Evolutionary conservation across 1,139 yeast species (phyloP).

Genomic region (Candida albicans): DNA sequence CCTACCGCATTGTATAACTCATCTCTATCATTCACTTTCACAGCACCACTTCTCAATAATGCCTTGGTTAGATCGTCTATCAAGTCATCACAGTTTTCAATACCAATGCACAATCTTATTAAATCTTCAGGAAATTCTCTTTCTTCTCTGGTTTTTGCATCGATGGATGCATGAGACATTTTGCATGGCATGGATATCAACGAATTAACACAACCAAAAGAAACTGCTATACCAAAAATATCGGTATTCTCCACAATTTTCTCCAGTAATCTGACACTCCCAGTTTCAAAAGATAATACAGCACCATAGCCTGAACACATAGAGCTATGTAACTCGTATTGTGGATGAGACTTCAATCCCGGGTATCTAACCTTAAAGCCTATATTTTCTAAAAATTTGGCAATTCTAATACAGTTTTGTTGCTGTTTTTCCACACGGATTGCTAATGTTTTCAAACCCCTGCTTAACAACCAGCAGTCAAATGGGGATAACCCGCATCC

Average conservation of each 20-base stretch:
- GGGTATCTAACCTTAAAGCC: conserved; percentile 80
- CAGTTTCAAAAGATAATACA: conserved; percentile 86
- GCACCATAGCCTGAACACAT: conserved; percentile 89
- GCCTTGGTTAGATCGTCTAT: conserved; percentile 76
- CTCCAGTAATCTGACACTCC: conserved; percentile 64
- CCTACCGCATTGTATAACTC: conserved; percentile 46
- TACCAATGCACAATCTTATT: conserved; percentile 85
- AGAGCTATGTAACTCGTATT: conserved; percentile 71
- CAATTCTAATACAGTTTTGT: conserved; percentile 69
- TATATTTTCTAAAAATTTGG: conserved; percentile 63
- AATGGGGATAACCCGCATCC: conserved; percentile 92
- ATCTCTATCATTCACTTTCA: conserved; percentile 43
- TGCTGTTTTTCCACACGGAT: conserved; percentile 88
- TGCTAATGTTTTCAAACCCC: conserved; percentile 86
- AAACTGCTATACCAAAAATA: conserved; percentile 85
- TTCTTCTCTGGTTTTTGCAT: conserved; percentile 79
- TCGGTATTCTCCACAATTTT: conserved; percentile 73
- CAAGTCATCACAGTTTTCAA: conserved; percentile 65
- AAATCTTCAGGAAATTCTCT: conserved; percentile 91
- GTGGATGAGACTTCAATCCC: conserved; percentile 80
- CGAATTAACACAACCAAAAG: conserved; percentile 93
- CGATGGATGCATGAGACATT: conserved; percentile 97
- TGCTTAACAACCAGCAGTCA: conserved; percentile 82
- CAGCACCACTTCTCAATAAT: conserved; percentile 63
- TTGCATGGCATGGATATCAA: conserved; percentile 89